Percentiles rank a stretch among this genome's conserved stretches.
These are phyloP conservation scores for Angomonas ambiguus DNA, from an alignment of 208 protist species.

Conservation along the genomic window DNA sequence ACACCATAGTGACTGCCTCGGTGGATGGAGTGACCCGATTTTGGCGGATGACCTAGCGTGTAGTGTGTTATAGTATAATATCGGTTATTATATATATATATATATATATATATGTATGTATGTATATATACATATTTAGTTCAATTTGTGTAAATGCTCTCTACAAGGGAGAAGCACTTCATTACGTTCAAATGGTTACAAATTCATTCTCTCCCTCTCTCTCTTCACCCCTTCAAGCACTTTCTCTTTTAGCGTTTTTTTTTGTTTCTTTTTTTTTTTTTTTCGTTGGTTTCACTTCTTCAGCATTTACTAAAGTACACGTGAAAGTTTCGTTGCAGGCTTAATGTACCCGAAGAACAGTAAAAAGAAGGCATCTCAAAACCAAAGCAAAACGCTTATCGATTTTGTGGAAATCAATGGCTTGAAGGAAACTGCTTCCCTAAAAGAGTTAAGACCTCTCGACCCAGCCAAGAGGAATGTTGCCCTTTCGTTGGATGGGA, in stretches of 20 bases:
- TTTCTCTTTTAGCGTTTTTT: constrained; percentile 15
- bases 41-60: constrained; percentile 62
- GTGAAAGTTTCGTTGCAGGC: too few species aligned
- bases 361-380: background rate
- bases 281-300: background rate
- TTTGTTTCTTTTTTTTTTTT: constrained; percentile 7
- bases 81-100: constrained; percentile 19
- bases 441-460: constrained; percentile 37
- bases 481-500: constrained; percentile 71
- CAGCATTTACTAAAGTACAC: too few species aligned
- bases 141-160: too few species aligned
- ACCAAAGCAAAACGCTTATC: constrained; percentile 24
- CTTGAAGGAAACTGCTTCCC: constrained; percentile 58
- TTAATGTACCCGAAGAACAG: background rate
- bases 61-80: background rate
- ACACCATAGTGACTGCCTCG: constrained; percentile 75
- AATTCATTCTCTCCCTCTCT: constrained; percentile 7
- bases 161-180: too few species aligned
- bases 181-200: background rate
- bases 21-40: constrained; percentile 81
- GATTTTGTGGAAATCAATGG: constrained; percentile 55
- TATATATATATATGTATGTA: constrained; percentile 13
- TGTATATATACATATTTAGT: too few species aligned
- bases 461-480: constrained; percentile 50
- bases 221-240: too few species aligned